These are phyloP conservation scores for Saturnispora galanensis DNA, from an alignment of 805 yeast genomes.

Conservation along the genomic window DNA sequence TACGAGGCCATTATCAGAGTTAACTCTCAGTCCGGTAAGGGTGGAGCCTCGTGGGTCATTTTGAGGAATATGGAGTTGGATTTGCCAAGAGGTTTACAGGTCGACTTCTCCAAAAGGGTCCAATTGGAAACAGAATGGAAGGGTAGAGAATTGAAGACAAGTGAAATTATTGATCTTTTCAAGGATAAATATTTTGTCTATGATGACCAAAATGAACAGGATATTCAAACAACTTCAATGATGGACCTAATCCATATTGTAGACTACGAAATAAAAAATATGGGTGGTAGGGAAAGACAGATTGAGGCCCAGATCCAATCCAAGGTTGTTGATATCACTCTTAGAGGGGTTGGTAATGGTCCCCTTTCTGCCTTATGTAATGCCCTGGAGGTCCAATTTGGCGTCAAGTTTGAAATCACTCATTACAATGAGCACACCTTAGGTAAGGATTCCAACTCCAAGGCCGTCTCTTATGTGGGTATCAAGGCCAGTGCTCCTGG, in stretches of 20 bases:
- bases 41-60: conserved; percentile 85
- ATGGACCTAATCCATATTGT: conserved; percentile 17
- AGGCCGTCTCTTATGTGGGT: conserved; percentile 66
- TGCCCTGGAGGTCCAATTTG: conserved; percentile 43
- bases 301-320: conserved; percentile 42
- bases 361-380: conserved; percentile 69
- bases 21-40: conserved; percentile 82
- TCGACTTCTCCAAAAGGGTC: conserved; percentile 62
- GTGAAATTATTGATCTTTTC: conserved; percentile 58
- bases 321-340: conserved; percentile 20
- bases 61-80: conserved; percentile 67
- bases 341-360: conserved; percentile 69
- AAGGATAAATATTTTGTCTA: conserved; percentile 40
- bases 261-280: conserved; percentile 21
- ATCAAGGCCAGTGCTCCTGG: conserved; percentile 1
- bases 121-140: conserved; percentile 58
- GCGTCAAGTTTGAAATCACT: conserved; percentile 47
- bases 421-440: conserved; percentile 73
- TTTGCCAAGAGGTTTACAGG: conserved; percentile 72
- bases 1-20: conserved; percentile 88
- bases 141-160: conserved; percentile 61
- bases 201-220: conserved; percentile 19
- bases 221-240: conserved; percentile 12
- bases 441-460: conserved; percentile 59
- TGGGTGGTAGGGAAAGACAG: conserved; percentile 31